A percentile compares a stretch with the other conserved stretches of the same genome.
phyloP scores from a whole-genome alignment of 164 flowering plant genomes.

The Vitis labrusca region DNA sequence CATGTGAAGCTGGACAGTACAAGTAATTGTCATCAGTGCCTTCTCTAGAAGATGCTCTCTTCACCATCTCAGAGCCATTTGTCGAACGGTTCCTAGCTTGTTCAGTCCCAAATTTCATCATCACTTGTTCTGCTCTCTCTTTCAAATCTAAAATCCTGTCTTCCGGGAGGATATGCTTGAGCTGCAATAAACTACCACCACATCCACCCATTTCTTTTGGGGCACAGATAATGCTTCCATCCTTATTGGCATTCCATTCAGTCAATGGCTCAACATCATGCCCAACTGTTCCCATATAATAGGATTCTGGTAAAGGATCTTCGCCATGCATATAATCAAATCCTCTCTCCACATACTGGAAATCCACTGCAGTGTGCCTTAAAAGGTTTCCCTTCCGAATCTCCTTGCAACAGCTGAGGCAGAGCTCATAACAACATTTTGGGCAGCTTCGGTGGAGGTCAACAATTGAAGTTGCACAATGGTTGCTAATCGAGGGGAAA shows the following conservation, averaged over 20 bases:
- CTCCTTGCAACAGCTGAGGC: slow-evolving; percentile 75
- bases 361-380: slow-evolving; percentile 30
- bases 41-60: slow-evolving; percentile 53
- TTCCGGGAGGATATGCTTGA: slow-evolving; percentile 60
- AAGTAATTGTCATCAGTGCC: slow-evolving; percentile 53
- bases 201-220: slow-evolving; percentile 77
- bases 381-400: slow-evolving; percentile 53
- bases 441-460: slow-evolving; percentile 88
- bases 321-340: slow-evolving; percentile 66
- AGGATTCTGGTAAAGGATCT: slow-evolving; percentile 37
- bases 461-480: slow-evolving; percentile 79
- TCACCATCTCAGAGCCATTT: slow-evolving; percentile 14
- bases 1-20: slow-evolving; percentile 53
- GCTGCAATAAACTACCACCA: slow-evolving; percentile 53
- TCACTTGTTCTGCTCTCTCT: slow-evolving; percentile 34
- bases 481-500: slow-evolving; percentile 46
- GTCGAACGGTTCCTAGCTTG: slow-evolving; percentile 2
- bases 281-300: slow-evolving; percentile 3
- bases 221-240: slow-evolving; percentile 63
- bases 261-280: slow-evolving; percentile 6
- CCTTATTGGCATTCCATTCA: slow-evolving; percentile 42
- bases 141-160: slow-evolving; percentile 48
- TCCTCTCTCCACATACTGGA: slow-evolving; percentile 46
- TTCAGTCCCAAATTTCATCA: slow-evolving; percentile 4
- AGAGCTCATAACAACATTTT: slow-evolving; percentile 71